A percentile compares a stretch with the other conserved stretches of the same genome.
Conservation (phyloP, 1,284 basidiomycete genomes). For the Fistulina hepatica region DNA sequence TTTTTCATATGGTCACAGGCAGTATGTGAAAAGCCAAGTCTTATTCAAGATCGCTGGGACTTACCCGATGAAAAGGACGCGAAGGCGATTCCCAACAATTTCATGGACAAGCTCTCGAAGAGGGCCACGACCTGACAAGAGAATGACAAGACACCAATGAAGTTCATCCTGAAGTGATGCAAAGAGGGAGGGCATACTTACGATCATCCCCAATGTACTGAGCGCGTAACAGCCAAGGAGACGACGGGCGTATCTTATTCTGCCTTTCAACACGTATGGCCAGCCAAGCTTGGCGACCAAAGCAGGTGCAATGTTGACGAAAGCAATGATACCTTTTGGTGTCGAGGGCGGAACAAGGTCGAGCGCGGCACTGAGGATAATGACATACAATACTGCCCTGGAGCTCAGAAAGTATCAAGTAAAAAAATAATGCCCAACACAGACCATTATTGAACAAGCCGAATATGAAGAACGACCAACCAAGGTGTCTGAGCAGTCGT, state of each 20-base stretch:
- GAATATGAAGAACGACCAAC: too few relatives aligned
- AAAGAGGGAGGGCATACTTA: slow-evolving; percentile 24
- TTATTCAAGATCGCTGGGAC: too few relatives aligned
- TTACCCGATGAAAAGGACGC: slow-evolving; percentile 88
- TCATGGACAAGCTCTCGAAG: slow-evolving; percentile 56
- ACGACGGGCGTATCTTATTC: slow-evolving; percentile 67
- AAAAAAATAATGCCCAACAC: too few relatives aligned
- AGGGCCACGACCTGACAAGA: slow-evolving; percentile 78
- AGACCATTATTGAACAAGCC: too few relatives aligned
- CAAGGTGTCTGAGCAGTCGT: too few relatives aligned
- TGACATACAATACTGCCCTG: slow-evolving; percentile 92
- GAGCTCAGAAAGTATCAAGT: too few relatives aligned
- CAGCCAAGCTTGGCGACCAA: slow-evolving; percentile 82
- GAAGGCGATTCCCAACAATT: slow-evolving; percentile 78
- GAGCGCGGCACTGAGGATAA: slow-evolving; percentile 91
- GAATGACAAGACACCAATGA: background rate
- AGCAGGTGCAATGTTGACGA: slow-evolving; percentile 82
- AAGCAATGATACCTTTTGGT: slow-evolving; percentile 88
- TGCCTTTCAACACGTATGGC: slow-evolving; percentile 83
- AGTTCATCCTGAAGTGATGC: background rate
- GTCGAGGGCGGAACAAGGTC: slow-evolving; percentile 87
- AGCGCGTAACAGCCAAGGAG: slow-evolving; percentile 66
- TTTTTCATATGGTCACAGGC: too few relatives aligned
- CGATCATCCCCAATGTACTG: slow-evolving; percentile 76
- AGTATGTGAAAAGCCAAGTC: too few relatives aligned